Conservation (phyloP, 139 green algal species). For the Picochlorum costavermella region DNA sequence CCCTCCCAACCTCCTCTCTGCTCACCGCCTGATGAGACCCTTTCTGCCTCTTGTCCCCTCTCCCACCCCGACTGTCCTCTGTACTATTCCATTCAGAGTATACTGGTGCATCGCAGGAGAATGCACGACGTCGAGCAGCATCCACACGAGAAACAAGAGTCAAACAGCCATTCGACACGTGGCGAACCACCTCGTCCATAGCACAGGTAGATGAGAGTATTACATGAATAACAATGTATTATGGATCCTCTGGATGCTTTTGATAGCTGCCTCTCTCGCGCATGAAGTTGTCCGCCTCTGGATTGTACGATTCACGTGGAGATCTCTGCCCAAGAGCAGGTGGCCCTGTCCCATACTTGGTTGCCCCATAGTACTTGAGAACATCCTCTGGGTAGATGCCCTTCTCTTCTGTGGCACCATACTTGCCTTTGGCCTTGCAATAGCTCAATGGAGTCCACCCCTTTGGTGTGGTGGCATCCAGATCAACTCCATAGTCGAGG, state of each 20-base stretch:
- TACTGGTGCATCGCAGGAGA: too few species aligned
- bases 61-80: not conserved
- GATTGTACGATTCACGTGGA: slow-evolving; percentile 78
- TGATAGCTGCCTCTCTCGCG: slow-evolving; percentile 76
- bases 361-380: slow-evolving; percentile 78
- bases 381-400: slow-evolving; percentile 90
- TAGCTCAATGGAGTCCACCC: slow-evolving; percentile 86
- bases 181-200: not conserved
- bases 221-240: not conserved
- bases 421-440: slow-evolving; percentile 82
- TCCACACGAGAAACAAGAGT: too few species aligned
- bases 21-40: slow-evolving; percentile 3
- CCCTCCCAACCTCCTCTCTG: slow-evolving; percentile 71
- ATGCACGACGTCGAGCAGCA: too few species aligned
- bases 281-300: slow-evolving; percentile 52
- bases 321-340: slow-evolving; percentile 51
- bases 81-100: not conserved
- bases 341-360: slow-evolving; percentile 64
- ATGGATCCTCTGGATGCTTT: slow-evolving; percentile 35
- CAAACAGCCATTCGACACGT: too few species aligned
- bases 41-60: not conserved
- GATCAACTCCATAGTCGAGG: slow-evolving; percentile 63
- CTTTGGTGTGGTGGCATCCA: slow-evolving; percentile 62
- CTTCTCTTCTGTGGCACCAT: slow-evolving; percentile 89
- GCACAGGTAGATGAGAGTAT: not conserved